phyloP scores from a whole-genome alignment of 179 eudicot species.

The Carnegiea gigantea region DNA sequence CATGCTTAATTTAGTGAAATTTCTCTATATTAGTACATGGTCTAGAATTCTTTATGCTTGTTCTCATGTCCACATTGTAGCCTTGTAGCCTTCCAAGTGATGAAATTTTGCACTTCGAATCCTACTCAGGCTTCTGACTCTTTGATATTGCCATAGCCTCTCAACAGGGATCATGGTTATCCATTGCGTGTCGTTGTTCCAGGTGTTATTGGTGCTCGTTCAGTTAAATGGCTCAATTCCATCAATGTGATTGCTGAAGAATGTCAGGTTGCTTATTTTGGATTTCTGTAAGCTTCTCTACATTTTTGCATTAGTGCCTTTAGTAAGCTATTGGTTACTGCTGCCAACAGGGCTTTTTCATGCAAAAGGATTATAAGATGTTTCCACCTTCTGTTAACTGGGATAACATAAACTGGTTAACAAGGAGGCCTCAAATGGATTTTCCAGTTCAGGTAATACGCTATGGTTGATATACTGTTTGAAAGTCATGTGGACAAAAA shows the following conservation, averaged over 20 bases:
- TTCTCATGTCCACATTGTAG: background rate
- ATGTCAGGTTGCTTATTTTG: slow-evolving; percentile 61
- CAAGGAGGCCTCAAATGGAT: slow-evolving; percentile 95
- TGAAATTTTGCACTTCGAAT: background rate
- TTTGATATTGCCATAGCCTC: slow-evolving; percentile 42
- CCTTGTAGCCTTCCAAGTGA: background rate
- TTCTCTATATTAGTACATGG: too few relatives aligned
- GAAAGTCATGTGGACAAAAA: background rate
- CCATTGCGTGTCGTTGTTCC: slow-evolving; percentile 93
- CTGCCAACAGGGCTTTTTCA: slow-evolving; percentile 77
- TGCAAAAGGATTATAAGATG: slow-evolving; percentile 97
- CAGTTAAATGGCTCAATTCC: slow-evolving; percentile 94
- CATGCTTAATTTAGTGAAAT: too few relatives aligned
- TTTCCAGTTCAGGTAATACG: slow-evolving; percentile 87
- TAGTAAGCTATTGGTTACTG: slow-evolving; percentile 14
- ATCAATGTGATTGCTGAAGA: slow-evolving; percentile 77
- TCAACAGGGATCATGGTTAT: slow-evolving; percentile 98
- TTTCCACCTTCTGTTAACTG: slow-evolving; percentile 94
- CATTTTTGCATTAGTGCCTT: slow-evolving; percentile 3
- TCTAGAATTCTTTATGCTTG: too few relatives aligned
- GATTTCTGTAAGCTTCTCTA: background rate
- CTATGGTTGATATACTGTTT: slow-evolving; percentile 4
- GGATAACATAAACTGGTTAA: slow-evolving; percentile 89
- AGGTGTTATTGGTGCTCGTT: slow-evolving; percentile 98
- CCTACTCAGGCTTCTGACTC: slow-evolving; percentile 19